Conservation (phyloP, 1,284 basidiomycete species). For the Golubevia pallescens region DNA sequence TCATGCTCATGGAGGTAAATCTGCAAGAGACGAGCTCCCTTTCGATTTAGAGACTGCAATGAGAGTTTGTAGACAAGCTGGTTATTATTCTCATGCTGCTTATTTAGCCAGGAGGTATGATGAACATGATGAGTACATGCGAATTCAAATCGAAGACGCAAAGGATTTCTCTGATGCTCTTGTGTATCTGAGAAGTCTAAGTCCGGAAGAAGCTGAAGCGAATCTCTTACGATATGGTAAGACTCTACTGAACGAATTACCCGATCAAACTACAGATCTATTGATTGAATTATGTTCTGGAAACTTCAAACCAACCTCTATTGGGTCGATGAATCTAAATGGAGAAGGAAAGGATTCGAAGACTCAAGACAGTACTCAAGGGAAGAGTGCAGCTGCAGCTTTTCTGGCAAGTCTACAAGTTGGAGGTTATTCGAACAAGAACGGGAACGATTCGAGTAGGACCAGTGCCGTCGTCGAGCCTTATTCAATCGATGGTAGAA, state of each 20-base stretch:
- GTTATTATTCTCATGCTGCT: constrained; percentile 91
- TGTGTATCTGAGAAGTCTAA: constrained; percentile 78
- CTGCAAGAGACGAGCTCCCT: constrained; percentile 72
- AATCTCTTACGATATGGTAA: constrained; percentile 63
- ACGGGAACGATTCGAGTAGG: background rate
- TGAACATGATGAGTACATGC: constrained; percentile 87
- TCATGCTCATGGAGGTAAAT: background rate
- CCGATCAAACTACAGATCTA: constrained; percentile 84
- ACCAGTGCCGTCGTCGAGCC: constrained; percentile 14
- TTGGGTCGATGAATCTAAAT: background rate
- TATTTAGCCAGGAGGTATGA: constrained; percentile 92
- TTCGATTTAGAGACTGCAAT: constrained; percentile 98
- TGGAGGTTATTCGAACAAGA: background rate
- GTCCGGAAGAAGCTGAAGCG: constrained; percentile 70
- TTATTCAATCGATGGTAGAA: constrained; percentile 11
- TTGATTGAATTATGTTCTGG: constrained; percentile 90
- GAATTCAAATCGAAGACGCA: constrained; percentile 93
- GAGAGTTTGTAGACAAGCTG: constrained; percentile 91
- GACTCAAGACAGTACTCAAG: background rate
- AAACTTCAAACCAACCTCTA: background rate
- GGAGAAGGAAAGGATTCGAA: background rate
- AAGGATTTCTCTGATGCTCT: constrained; percentile 82
- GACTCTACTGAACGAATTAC: constrained; percentile 76
- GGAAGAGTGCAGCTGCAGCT: too few relatives aligned
- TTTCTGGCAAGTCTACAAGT: too few relatives aligned